These are phyloP conservation scores for Gentiana dahurica DNA, from an alignment of 257 asterid genomes.

Conservation along the genomic window DNA sequence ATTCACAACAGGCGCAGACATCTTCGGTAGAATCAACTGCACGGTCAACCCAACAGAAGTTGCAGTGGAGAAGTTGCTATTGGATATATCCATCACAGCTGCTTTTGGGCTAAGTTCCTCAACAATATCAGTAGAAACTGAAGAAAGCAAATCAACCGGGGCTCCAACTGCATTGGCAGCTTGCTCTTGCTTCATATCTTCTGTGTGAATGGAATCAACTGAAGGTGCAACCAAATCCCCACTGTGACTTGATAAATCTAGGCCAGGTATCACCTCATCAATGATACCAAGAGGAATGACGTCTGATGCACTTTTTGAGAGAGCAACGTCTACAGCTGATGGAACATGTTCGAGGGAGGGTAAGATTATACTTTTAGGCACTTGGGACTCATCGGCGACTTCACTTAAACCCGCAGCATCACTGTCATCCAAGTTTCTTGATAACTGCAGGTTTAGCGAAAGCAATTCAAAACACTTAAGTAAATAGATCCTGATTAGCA, in stretches of 20 bases:
- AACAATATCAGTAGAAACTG: conserved; percentile 60
- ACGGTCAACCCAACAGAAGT: conserved; percentile 32
- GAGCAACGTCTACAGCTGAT: conserved; percentile 32
- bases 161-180: conserved; percentile 29
- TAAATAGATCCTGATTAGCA: not conserved
- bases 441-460: conserved; percentile 27
- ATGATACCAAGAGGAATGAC: conserved; percentile 28
- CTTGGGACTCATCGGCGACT: conserved; percentile 33
- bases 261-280: conserved; percentile 73
- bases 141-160: conserved; percentile 44
- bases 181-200: conserved; percentile 42
- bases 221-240: conserved; percentile 27
- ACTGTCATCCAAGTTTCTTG: conserved; percentile 39
- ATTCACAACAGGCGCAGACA: conserved; percentile 70
- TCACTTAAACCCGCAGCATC: conserved; percentile 18
- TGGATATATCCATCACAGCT: conserved; percentile 45
- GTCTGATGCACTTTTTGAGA: conserved; percentile 29
- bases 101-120: conserved; percentile 95
- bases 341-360: conserved; percentile 33
- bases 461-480: not conserved
- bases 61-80: conserved; percentile 49
- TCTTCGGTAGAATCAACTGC: conserved; percentile 72
- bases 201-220: conserved; percentile 40
- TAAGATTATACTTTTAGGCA: conserved; percentile 24
- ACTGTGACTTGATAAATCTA: conserved; percentile 39